Conservation (phyloP, 345 rosid genomes). For the Streptanthus diversifolius region DNA sequence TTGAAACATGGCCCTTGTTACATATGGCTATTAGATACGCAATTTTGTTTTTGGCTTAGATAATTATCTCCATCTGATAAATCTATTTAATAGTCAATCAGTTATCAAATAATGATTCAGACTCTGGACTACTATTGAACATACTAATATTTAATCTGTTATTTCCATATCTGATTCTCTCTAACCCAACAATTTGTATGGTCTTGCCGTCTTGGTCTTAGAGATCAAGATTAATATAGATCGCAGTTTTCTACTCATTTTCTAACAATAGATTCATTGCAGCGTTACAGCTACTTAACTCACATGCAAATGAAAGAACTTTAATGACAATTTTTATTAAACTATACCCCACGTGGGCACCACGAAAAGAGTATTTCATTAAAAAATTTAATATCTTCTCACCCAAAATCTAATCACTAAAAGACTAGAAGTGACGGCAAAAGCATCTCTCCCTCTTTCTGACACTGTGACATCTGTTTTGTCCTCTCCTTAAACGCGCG, state of each 20-base stretch:
- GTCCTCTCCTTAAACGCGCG: constrained; percentile 3
- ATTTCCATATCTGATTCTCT: background rate
- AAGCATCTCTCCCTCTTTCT: constrained; percentile 28
- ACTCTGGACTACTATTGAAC: too few species aligned
- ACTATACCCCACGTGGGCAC: constrained; percentile 25
- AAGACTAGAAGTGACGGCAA: constrained; percentile 20
- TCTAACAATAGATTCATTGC: background rate
- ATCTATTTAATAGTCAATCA: background rate
- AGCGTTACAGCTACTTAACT: background rate
- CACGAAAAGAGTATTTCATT: background rate
- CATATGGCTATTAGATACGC: background rate
- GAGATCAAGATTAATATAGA: background rate
- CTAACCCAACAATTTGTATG: background rate
- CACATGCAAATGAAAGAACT: constrained; percentile 20
- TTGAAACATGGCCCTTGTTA: background rate
- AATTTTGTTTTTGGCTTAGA: background rate
- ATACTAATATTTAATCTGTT: too few species aligned
- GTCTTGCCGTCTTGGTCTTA: too few species aligned
- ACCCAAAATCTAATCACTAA: constrained; percentile 27
- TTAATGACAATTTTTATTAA: constrained; percentile 13
- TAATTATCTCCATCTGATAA: background rate
- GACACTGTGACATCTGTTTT: constrained; percentile 24
- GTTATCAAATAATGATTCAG: background rate
- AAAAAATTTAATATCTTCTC: constrained; percentile 4
- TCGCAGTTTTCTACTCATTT: background rate